Evolutionary conservation across 1,284 basidiomycete species (phyloP).

Genomic region (Austropuccinia psidii): DNA sequence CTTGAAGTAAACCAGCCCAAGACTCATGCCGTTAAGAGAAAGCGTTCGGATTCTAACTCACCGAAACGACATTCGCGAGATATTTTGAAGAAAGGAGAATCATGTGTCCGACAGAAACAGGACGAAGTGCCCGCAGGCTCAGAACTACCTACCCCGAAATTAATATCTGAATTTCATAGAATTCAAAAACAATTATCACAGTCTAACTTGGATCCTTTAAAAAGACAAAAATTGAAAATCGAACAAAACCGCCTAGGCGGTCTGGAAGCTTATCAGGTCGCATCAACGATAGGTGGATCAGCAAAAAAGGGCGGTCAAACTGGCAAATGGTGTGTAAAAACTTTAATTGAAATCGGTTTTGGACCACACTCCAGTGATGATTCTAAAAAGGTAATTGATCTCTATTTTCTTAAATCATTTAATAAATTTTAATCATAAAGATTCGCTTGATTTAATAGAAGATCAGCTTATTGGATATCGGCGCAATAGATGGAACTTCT

Average conservation of each 20-base stretch:
- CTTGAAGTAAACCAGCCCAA: too few relatives aligned
- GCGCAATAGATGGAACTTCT: slow-evolving; percentile 48
- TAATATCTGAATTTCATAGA: slow-evolving; percentile 43
- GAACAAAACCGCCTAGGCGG: slow-evolving; percentile 42
- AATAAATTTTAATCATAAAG: too few relatives aligned
- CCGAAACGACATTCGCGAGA: too few relatives aligned
- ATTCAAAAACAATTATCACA: slow-evolving; percentile 43
- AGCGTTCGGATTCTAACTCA: too few relatives aligned
- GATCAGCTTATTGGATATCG: slow-evolving; percentile 49
- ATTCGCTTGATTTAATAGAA: not conserved
- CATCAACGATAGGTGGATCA: slow-evolving; percentile 41
- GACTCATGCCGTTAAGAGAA: too few relatives aligned
- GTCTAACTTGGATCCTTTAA: slow-evolving; percentile 37
- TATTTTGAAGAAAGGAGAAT: too few relatives aligned
- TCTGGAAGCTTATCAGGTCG: slow-evolving; percentile 42
- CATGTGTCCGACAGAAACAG: too few relatives aligned
- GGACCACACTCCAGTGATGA: not conserved
- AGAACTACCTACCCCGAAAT: too few relatives aligned
- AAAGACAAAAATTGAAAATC: slow-evolving; percentile 36
- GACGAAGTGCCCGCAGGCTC: too few relatives aligned
- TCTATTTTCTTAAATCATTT: not conserved
- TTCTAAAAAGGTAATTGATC: slow-evolving; percentile 36
- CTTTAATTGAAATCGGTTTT: slow-evolving; percentile 38
- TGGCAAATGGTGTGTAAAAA: slow-evolving; percentile 42
- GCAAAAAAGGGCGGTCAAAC: slow-evolving; percentile 42